A percentile compares a stretch with the other conserved stretches of the same genome.
These are phyloP conservation scores for Leishmania lainsoni DNA, from an alignment of 208 protist genomes.

Conservation along the genomic window DNA sequence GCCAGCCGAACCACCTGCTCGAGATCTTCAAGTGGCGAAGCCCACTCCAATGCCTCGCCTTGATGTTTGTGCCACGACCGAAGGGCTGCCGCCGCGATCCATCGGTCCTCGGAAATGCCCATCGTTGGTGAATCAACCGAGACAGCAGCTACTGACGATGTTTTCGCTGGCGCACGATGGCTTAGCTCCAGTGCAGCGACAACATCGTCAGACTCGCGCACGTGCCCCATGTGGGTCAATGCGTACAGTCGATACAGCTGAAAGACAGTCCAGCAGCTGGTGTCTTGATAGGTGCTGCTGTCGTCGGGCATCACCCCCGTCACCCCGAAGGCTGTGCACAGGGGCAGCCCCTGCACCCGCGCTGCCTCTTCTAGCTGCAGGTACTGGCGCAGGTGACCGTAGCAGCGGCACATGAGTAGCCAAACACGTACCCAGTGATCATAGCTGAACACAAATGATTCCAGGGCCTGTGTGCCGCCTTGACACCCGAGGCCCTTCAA, in stretches of 20 bases:
- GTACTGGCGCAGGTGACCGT: slow-evolving; percentile 23
- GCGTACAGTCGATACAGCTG: slow-evolving; percentile 33
- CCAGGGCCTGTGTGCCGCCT: not conserved
- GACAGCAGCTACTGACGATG: not conserved
- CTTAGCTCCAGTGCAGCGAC: slow-evolving; percentile 7
- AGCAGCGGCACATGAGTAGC: slow-evolving; percentile 35
- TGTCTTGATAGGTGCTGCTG: not conserved
- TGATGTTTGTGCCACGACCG: slow-evolving; percentile 27
- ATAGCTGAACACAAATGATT: slow-evolving; percentile 13
- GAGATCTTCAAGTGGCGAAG: not conserved
- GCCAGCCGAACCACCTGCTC: slow-evolving; percentile 11
- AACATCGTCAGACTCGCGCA: slow-evolving; percentile 18
- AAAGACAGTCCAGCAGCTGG: slow-evolving; percentile 13
- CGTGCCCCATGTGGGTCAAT: slow-evolving; percentile 25
- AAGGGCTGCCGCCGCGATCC: slow-evolving; percentile 13
- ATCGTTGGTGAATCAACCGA: slow-evolving; percentile 1
- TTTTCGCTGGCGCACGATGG: not conserved
- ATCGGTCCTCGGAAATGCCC: slow-evolving; percentile 20
- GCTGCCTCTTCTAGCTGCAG: slow-evolving; percentile 25
- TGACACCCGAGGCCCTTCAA: slow-evolving; percentile 9
- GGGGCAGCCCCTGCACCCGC: slow-evolving; percentile 13
- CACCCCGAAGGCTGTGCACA: slow-evolving; percentile 28
- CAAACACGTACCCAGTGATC: slow-evolving; percentile 28
- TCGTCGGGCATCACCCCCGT: not conserved
- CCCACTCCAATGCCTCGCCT: not conserved